These are phyloP conservation scores for Trichoderma cornu-damae DNA, from an alignment of 2,329 filamentous ascomycete species.

Conservation along the genomic window DNA sequence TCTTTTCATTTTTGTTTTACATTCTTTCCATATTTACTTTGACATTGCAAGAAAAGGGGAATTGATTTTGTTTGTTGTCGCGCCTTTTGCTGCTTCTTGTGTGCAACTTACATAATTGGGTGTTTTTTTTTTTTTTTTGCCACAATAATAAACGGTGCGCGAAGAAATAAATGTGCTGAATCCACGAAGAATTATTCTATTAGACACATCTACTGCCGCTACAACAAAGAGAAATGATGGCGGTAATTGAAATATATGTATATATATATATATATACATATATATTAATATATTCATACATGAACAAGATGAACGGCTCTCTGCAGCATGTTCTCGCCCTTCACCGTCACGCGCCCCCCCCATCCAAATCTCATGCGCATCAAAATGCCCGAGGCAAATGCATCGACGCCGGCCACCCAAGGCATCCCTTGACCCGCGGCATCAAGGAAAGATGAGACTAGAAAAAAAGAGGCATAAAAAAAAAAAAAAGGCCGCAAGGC, in stretches of 20 bases:
- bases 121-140: neutral
- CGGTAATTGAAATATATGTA: too few species aligned
- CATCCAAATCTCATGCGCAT: constrained; percentile 1
- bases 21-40: too few species aligned
- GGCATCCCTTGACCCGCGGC: neutral
- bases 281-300: neutral
- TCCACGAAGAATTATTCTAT: too few species aligned
- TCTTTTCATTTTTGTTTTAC: too few species aligned
- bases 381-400: neutral
- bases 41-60: too few species aligned
- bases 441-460: neutral
- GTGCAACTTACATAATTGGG: too few species aligned
- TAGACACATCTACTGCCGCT: too few species aligned
- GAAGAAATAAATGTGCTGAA: neutral
- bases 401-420: neutral
- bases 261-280: too few species aligned
- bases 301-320: neutral
- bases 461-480: neutral
- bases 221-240: too few species aligned
- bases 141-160: neutral
- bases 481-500: neutral
- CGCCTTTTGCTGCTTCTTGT: too few species aligned
- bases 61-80: too few species aligned
- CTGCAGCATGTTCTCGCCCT: constrained; percentile 5
- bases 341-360: too few species aligned